Percentiles rank a stretch among this genome's conserved stretches.
These are phyloP conservation scores for Solanum piurae DNA, from an alignment of 257 asterid genomes.

Conservation along the genomic window DNA sequence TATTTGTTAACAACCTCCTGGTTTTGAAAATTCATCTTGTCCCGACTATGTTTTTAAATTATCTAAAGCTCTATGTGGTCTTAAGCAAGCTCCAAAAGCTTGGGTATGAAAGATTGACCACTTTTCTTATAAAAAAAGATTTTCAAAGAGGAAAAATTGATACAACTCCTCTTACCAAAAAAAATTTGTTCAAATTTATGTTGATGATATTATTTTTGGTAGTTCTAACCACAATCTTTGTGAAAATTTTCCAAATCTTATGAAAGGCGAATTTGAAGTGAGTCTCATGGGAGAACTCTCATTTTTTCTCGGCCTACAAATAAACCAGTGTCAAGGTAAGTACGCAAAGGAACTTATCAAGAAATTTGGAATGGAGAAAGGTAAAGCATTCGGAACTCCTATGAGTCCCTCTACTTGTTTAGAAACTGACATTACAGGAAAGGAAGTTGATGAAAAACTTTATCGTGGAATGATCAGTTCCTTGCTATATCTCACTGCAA, in stretches of 20 bases:
- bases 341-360: not conserved
- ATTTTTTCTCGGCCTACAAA: not conserved
- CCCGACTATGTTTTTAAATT: not conserved
- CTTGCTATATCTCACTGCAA: not conserved
- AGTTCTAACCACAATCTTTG: not conserved
- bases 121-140: not conserved
- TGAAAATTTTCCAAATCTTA: too few relatives aligned
- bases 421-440: not conserved
- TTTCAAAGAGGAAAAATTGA: too few relatives aligned
- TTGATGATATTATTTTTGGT: not conserved
- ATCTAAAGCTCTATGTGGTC: not conserved
- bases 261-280: not conserved
- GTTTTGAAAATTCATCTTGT: not conserved
- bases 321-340: not conserved
- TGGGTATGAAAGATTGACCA: not conserved
- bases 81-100: not conserved
- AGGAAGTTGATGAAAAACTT: not conserved
- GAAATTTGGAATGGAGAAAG: not conserved
- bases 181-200: not conserved
- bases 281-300: not conserved
- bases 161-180: too few relatives aligned
- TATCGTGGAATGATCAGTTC: not conserved
- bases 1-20: not conserved
- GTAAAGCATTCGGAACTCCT: not conserved
- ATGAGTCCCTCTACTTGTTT: not conserved